Conservation (phyloP, 768 basidiomycete genomes). For the Aureoboletus auriporus region DNA sequence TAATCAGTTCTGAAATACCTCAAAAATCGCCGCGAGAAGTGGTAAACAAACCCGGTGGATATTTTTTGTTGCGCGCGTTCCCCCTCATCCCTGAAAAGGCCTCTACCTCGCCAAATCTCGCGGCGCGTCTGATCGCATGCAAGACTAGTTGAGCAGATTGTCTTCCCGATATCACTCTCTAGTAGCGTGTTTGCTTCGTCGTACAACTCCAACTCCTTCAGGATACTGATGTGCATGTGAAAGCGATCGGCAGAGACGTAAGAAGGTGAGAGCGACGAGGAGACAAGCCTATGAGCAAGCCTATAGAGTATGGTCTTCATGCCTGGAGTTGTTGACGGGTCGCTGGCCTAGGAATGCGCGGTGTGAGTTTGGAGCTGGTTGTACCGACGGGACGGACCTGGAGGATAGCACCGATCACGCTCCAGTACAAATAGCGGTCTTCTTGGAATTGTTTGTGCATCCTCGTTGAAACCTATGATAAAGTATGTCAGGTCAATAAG, state of each 20-base stretch:
- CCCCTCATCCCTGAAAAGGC: constrained; percentile 58
- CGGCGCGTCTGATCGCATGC: constrained; percentile 73
- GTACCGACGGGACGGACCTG: constrained; percentile 47
- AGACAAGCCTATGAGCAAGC: constrained; percentile 71
- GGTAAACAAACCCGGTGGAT: constrained; percentile 47
- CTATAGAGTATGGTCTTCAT: constrained; percentile 71
- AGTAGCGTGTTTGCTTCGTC: constrained; percentile 71
- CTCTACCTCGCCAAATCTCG: constrained; percentile 59
- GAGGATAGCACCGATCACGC: constrained; percentile 70
- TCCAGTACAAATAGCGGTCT: constrained; percentile 81
- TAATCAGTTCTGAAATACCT: constrained; percentile 18
- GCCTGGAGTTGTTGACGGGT: constrained; percentile 51
- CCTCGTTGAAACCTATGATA: constrained; percentile 63
- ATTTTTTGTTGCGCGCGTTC: constrained; percentile 57
- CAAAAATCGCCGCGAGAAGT: not conserved
- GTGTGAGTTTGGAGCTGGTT: constrained; percentile 7
- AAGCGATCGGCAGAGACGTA: constrained; percentile 72
- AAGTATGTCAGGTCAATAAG: not conserved
- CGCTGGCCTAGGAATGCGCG: constrained; percentile 56
- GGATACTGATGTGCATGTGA: constrained; percentile 67
- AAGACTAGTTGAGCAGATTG: constrained; percentile 66
- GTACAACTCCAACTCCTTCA: constrained; percentile 62
- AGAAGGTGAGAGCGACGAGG: constrained; percentile 58
- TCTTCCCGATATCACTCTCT: constrained; percentile 62
- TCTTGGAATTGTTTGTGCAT: constrained; percentile 84